phyloP scores from a whole-genome alignment of 306 rosid genomes.

The Crotalaria pallida region DNA sequence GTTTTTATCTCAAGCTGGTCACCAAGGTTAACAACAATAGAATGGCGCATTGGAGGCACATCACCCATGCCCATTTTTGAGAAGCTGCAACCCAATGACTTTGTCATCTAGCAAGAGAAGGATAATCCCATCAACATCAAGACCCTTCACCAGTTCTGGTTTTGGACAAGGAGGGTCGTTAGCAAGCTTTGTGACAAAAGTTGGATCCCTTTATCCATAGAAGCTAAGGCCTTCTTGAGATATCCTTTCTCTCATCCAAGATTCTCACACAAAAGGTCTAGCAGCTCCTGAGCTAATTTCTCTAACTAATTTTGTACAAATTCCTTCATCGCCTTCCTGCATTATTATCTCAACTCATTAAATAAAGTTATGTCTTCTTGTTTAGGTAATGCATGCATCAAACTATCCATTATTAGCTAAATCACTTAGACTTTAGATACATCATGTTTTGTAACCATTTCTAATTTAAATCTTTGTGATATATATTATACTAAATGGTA shows the following conservation, averaged over 20 bases:
- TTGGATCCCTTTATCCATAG: constrained; percentile 58
- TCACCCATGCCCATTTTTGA: constrained; percentile 62
- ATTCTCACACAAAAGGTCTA: constrained; percentile 68
- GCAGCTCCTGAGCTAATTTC: constrained; percentile 54
- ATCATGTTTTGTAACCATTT: not conserved
- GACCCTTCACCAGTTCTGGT: constrained; percentile 70
- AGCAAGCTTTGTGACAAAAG: constrained; percentile 70
- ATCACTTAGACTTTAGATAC: not conserved
- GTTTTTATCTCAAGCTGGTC: constrained; percentile 63
- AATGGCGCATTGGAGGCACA: constrained; percentile 79
- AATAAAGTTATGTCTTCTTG: not conserved
- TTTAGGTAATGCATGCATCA: not conserved
- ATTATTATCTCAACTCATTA: not conserved
- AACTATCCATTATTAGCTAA: not conserved
- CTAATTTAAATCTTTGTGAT: not conserved
- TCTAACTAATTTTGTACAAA: constrained; percentile 50
- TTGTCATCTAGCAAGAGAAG: constrained; percentile 75
- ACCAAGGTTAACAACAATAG: constrained; percentile 67
- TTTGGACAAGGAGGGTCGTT: constrained; percentile 74
- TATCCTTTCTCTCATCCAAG: constrained; percentile 61
- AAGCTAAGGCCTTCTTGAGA: constrained; percentile 53
- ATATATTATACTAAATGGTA: not conserved
- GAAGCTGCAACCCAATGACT: constrained; percentile 71
- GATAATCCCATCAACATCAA: constrained; percentile 73
- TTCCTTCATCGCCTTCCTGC: constrained; percentile 53